Evolutionary conservation across 2,329 filamentous ascomycete genomes (phyloP).

Genomic region (Hymenoscyphus linearis): DNA sequence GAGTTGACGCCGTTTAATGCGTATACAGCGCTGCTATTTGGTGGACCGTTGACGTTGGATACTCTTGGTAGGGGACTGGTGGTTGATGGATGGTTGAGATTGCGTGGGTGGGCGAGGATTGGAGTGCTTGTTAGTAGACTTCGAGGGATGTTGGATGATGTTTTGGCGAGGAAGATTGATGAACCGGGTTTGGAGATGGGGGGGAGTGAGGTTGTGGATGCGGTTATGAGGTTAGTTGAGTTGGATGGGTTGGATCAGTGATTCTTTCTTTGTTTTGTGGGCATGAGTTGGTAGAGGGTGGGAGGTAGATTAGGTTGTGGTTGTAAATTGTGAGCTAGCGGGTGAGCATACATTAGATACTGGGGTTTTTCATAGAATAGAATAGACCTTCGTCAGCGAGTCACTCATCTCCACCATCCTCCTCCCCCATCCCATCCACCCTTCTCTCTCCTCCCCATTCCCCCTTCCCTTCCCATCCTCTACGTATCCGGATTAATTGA

Average conservation of each 20-base stretch:
- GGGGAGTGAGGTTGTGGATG: slow-evolving; percentile 63
- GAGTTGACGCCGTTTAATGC: slow-evolving; percentile 92
- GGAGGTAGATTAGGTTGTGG: not conserved
- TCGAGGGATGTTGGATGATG: slow-evolving; percentile 78
- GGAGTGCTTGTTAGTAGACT: slow-evolving; percentile 82
- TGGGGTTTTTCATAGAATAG: no score
- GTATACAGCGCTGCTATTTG: slow-evolving; percentile 83
- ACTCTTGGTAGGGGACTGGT: slow-evolving; percentile 80
- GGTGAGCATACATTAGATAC: no score
- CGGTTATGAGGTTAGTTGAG: slow-evolving; percentile 78
- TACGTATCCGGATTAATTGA: no score
- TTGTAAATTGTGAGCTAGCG: not conserved
- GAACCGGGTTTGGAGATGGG: slow-evolving; percentile 58
- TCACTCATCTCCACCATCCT: no score
- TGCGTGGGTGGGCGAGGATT: slow-evolving; percentile 91
- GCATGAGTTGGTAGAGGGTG: not conserved
- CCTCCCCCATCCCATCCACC: no score
- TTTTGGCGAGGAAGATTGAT: slow-evolving; percentile 76
- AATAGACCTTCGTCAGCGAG: no score
- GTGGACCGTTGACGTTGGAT: slow-evolving; percentile 78
- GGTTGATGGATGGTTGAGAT: slow-evolving; percentile 82
- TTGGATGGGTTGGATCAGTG: slow-evolving; percentile 73
- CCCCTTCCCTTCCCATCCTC: no score
- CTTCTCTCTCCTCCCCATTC: no score
- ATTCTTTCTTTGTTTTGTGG: not conserved